Base-by-base conservation (phyloP, 768 basidiomycete species). In the Amanita polypyramis region DNA sequence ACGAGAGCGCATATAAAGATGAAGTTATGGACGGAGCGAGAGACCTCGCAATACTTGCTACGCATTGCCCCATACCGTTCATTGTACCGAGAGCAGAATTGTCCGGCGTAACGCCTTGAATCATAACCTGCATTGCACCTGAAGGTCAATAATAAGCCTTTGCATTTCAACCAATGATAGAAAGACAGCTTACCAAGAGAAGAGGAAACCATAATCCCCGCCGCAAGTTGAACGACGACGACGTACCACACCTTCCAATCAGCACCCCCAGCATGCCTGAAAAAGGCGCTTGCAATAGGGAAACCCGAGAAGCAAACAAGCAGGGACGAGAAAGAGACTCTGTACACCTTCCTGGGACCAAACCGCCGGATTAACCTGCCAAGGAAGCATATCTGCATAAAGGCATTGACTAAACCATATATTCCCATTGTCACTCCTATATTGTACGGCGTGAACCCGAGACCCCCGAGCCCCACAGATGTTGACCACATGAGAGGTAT, bases 341-440 rank as follows among this genome's bases (percentile, higher is more conserved):
- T 20, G 77, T 59, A 12, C 51, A 64, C 56, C 71, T 74, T 33
- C 73, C 65, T 14, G 1, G 44, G 23, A 14, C 80, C 78, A 30
- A 72, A 72, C 3, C 64, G 60, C 20, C 69, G 64, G 34, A 77
- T 68, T 14, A 75, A 47, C 29, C 57, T 56, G 6, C 70, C 67
- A 51, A 80, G 74, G 59, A 69, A 65, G 50, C 67, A 62, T 19
- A 77, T 53, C 56, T 80, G 78, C 50, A 79, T 58, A 30, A 73
- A 30, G 4, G 74, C 79, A 50, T 75, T 79, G 42, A 70, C 51
- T 14, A 77, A 54, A 5, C 80, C 80, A 52, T 68, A 75, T 2
- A 59, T 49, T 8, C 74, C 69, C 45, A 79, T 65, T 42, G 78
- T 72, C 11, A 64, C 60, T 10, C 81, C 81, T 25, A 84, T 82